Evolutionary conservation across 495 filamentous ascomycete species (phyloP), one percentile per base, ranked within the genome.

Genomic region (Friedmanniomyces endolithicus): DNA sequence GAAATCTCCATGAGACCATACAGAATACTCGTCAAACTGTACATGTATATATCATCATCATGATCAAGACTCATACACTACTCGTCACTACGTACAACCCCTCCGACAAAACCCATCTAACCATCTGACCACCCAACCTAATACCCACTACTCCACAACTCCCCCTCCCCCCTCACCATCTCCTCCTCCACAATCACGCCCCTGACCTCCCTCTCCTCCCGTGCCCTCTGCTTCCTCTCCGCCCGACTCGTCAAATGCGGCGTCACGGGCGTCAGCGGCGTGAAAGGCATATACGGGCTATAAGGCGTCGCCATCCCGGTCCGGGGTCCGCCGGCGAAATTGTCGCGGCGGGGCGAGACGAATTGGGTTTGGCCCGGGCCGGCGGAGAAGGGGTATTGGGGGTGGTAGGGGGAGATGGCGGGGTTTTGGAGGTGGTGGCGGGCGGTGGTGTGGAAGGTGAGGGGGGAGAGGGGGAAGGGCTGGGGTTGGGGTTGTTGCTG

Each of bases 261-360:
- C 27, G 89, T 94, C 53, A 96, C 80, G 0, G 90, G 90, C 16
- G 92, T 86, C 8, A 94, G 75, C 0, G 90, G 89, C 1, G 85
- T 87, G 64, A 85, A 90, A 0, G 90, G 90, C 77, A 94, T 92
- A 64, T 96, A 96, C 6, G 90, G 86, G 52, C 79, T 84, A 67
- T 96, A 95, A 6, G 90, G 90, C 8, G 79, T 83, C 0, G 88
- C 81, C 39, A 85, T 78, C 6, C 85, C 88, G 0, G 85, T 88
- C 61, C 79, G 77, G 0, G 71, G 43, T 11, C 23, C 57, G 72
- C 2, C 27, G 27, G 4, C 72, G 73, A 22, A 73, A 9, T 48
- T 29, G 41, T 58, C 55, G 16, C 47, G 14, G 11, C 50, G 33
- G 3, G 87, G 74, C 57, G 90, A 88, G 19, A 72, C 23, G 41